Evolutionary conservation across 345 rosid species (phyloP).

Genomic region (Pseudoturritis turrita): DNA sequence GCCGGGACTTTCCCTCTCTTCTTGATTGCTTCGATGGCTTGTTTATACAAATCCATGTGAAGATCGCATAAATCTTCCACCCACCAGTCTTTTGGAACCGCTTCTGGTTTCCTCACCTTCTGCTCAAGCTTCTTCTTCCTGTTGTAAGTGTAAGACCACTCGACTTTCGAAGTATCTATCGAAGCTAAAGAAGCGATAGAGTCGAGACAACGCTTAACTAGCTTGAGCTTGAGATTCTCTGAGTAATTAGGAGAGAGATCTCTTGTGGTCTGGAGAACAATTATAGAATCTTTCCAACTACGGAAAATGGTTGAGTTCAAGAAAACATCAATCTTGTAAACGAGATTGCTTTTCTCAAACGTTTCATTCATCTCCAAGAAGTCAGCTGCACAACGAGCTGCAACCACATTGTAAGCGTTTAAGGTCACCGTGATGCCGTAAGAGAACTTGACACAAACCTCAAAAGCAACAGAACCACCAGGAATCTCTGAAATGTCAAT

Average conservation of each 20-base stretch:
- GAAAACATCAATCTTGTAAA: constrained; percentile 55
- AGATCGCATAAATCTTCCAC: constrained; percentile 54
- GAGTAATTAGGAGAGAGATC: constrained; percentile 14
- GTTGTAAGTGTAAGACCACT: constrained; percentile 48
- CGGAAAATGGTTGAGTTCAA: constrained; percentile 44
- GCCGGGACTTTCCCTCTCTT: constrained; percentile 21
- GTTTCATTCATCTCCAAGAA: constrained; percentile 53
- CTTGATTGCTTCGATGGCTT: constrained; percentile 39
- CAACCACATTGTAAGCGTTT: constrained; percentile 36
- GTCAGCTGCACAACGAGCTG: constrained; percentile 41
- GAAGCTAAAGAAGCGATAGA: constrained; percentile 47
- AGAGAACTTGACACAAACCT: constrained; percentile 31
- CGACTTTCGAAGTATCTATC: constrained; percentile 38
- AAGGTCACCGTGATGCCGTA: constrained; percentile 32
- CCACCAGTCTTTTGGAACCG: constrained; percentile 54
- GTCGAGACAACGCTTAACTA: constrained; percentile 30
- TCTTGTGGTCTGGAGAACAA: constrained; percentile 42
- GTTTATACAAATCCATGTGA: constrained; percentile 40
- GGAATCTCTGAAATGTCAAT: constrained; percentile 38
- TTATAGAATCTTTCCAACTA: constrained; percentile 54
- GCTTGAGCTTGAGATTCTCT: background rate
- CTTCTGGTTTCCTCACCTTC: constrained; percentile 32
- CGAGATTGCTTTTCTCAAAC: constrained; percentile 46
- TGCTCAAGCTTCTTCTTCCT: constrained; percentile 40
- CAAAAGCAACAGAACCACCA: constrained; percentile 52